phyloP scores from a whole-genome alignment of 352 stramenopile species.

The Globisporangium splendens region DNA sequence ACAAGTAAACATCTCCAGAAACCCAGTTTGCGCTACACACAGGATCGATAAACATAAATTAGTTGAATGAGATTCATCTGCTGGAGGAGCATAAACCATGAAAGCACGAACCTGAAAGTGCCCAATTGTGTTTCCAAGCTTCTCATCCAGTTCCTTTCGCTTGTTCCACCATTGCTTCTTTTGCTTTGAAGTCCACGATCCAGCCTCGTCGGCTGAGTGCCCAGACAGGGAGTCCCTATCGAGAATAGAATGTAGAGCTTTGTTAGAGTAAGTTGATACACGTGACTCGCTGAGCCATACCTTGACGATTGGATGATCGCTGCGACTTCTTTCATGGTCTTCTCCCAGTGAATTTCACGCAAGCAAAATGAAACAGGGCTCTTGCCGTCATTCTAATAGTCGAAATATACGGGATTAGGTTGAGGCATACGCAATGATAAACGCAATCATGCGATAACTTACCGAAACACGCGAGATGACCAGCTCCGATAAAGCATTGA shows the following conservation, averaged over 20 bases:
- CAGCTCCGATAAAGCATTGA: constrained; percentile 40
- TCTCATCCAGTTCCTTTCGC: constrained; percentile 51
- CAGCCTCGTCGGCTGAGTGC: constrained; percentile 47
- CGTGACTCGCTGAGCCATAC: constrained; percentile 18
- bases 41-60: constrained; percentile 1
- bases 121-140: constrained; percentile 31
- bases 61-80: constrained; percentile 4
- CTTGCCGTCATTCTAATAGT: constrained; percentile 33
- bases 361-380: constrained; percentile 53
- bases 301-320: constrained; percentile 56
- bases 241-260: not conserved
- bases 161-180: constrained; percentile 82
- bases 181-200: constrained; percentile 45
- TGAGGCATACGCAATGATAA: not conserved
- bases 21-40: constrained; percentile 33
- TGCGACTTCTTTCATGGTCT: constrained; percentile 36
- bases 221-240: constrained; percentile 55
- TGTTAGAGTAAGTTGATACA: not conserved
- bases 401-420: not conserved
- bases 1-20: constrained; percentile 61
- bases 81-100: not conserved
- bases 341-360: constrained; percentile 33
- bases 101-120: constrained; percentile 47
- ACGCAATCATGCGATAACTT: constrained; percentile 9
- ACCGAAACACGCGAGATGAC: constrained; percentile 43